Conservation (phyloP, 106 monocot species). For the Dioscorea zingiberensis region DNA sequence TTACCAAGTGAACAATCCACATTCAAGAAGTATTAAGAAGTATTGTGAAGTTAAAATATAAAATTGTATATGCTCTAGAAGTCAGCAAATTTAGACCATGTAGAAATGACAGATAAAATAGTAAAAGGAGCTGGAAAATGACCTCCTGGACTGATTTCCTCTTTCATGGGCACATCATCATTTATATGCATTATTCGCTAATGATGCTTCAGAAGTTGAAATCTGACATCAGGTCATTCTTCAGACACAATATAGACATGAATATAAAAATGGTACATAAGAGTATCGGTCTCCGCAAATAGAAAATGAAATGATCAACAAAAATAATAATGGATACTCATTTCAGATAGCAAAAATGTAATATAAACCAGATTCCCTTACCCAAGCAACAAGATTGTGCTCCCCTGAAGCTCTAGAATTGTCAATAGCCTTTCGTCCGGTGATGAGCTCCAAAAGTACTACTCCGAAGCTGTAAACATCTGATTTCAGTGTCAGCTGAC, state of each 20-base stretch:
- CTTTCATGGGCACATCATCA: too few species aligned
- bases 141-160: too few species aligned
- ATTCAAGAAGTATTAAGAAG: too few species aligned
- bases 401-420: conserved; percentile 20
- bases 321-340: neutral
- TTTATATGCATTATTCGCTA: too few species aligned
- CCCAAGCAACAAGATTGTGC: conserved; percentile 37
- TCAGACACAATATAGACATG: too few species aligned
- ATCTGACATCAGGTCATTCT: too few species aligned
- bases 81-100: too few species aligned
- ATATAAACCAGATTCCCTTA: neutral
- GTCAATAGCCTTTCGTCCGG: conserved; percentile 28
- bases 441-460: conserved; percentile 24
- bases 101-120: neutral
- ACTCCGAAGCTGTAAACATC: conserved; percentile 32
- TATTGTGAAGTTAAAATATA: too few species aligned
- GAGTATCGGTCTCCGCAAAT: neutral
- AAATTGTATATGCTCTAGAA: too few species aligned
- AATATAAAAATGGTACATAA: neutral
- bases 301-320: neutral
- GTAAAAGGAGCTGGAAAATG: neutral
- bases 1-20: too few species aligned
- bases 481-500: conserved; percentile 28
- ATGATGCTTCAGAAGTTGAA: too few species aligned
- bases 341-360: too few species aligned